Evolutionary conservation across 2,329 filamentous ascomycete species (phyloP), one percentile per base, ranked within the genome.

Genomic region (Venturiaceae sp.): DNA sequence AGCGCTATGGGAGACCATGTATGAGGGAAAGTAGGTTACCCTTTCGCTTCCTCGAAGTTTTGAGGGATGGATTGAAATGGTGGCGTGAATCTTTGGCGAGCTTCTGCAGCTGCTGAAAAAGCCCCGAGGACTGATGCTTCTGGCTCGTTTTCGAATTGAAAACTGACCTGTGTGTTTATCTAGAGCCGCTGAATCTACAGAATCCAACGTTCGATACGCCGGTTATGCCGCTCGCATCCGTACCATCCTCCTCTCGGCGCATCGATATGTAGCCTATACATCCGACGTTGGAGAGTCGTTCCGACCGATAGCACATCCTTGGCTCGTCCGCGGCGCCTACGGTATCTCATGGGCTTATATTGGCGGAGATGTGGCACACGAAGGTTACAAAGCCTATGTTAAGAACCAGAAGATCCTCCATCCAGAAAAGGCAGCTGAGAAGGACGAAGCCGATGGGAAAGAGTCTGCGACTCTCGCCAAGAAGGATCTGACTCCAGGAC

Each of bases 281-380:
- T 92, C 87, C 21, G 92, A 97, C 67, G 92, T 99, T 63, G 94
- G 94, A 70, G 94, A 99, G 73, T 95, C 89, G 0, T 99, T 99
- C 74, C 84, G 94, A 1, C 94, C 94, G 0, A 82, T 99, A 39
- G 92, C 92, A 3, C 92, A 96, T 69, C 92, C 91, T 0, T 85
- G 80, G 66, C 75, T 95, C 3, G 87, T 99, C 11, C 83, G 86
- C 60, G 78, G 83, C 53, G 94, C 94, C 5, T 99, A 99, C 69
- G 92, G 83, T 53, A 78, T 99, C 44, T 95, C 90, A 1, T 97
- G 94, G 94, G 79, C 88, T 11, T 99, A 99, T 68, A 82, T 99
- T 23, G 73, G 91, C 14, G 92, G 94, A 53, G 94, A 99, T 68
- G 92, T 97, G 53, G 80, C 82, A 34, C 86, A 96, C 69, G 94